A percentile compares a stretch with the other conserved stretches of the same genome.
Evolutionary conservation across 805 yeast species (phyloP).

Genomic region (Ogataea polymorpha): DNA sequence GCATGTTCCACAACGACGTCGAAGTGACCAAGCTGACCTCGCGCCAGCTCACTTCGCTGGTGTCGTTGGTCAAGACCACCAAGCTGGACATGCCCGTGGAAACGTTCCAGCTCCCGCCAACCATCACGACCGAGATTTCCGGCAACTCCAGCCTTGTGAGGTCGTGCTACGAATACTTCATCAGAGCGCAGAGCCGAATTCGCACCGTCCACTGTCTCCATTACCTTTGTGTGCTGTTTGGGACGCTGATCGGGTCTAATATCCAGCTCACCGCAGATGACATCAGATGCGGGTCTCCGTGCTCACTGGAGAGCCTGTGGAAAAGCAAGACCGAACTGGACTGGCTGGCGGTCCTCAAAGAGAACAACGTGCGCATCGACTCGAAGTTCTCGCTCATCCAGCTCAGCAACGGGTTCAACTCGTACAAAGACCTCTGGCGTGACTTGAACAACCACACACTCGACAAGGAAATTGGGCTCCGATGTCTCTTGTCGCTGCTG

Average conservation of each 20-base stretch:
- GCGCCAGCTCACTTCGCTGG: conserved; percentile 52
- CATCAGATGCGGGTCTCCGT: conserved; percentile 63
- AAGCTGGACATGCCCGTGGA: conserved; percentile 51
- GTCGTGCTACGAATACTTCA: conserved; percentile 47
- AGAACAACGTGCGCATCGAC: conserved; percentile 41
- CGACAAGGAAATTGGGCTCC: conserved; percentile 42
- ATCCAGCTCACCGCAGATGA: conserved; percentile 40
- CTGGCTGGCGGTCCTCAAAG: conserved; percentile 46
- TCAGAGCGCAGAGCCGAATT: conserved; percentile 53
- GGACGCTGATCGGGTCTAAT: conserved; percentile 41
- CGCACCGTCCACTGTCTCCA: conserved; percentile 52
- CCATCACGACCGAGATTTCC: conserved; percentile 23
- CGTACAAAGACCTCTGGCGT: conserved; percentile 50
- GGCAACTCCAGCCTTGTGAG: conserved; percentile 25
- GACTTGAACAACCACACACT: conserved; percentile 42
- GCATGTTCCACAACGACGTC: conserved; percentile 53
- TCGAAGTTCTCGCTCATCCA: conserved; percentile 55
- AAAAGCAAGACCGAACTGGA: conserved; percentile 43
- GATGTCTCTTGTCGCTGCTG: conserved; percentile 52
- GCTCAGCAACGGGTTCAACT: conserved; percentile 51
- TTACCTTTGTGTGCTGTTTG: conserved; percentile 46
- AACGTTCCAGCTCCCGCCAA: conserved; percentile 42
- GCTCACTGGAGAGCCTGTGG: conserved; percentile 61
- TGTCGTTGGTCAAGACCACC: conserved; percentile 51
- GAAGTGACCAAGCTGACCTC: conserved; percentile 48